Percentiles rank a stretch among this genome's conserved stretches.
Evolutionary conservation across 2,329 filamentous ascomycete species (phyloP).

Genomic region (Curvularia spicifera): DNA sequence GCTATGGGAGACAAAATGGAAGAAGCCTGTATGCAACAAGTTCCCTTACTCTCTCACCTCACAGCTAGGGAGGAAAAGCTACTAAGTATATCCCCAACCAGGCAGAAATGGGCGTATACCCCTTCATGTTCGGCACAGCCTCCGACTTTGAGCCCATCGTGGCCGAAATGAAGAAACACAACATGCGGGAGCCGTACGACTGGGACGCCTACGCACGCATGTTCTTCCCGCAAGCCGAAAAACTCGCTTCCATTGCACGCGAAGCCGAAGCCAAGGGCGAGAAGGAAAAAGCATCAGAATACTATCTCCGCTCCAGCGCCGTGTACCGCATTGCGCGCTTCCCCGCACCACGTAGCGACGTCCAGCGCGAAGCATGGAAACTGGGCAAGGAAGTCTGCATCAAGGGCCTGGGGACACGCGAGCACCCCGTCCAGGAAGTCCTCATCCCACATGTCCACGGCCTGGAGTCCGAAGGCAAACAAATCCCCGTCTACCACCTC

Average conservation of each 20-base stretch:
- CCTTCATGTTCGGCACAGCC: slow-evolving; percentile 74
- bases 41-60: neutral
- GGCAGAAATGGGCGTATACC: slow-evolving; percentile 66
- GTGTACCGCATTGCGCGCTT: slow-evolving; percentile 78
- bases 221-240: slow-evolving; percentile 66
- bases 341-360: slow-evolving; percentile 59
- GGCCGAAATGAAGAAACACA: slow-evolving; percentile 64
- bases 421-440: slow-evolving; percentile 68
- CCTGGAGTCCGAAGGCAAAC: slow-evolving; percentile 58
- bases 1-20: slow-evolving; percentile 79
- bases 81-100: slow-evolving; percentile 9
- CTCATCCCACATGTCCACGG: slow-evolving; percentile 64
- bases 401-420: slow-evolving; percentile 56
- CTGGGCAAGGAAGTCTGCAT: slow-evolving; percentile 69
- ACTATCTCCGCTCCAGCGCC: slow-evolving; percentile 64
- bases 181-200: slow-evolving; percentile 68
- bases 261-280: slow-evolving; percentile 58
- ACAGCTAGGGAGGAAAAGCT: neutral
- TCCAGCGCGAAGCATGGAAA: slow-evolving; percentile 68
- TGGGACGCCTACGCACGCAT: slow-evolving; percentile 68
- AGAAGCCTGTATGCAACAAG: slow-evolving; percentile 61
- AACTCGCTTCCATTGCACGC: slow-evolving; percentile 62
- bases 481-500: slow-evolving; percentile 70
- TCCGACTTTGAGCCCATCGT: slow-evolving; percentile 75
- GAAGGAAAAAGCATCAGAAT: slow-evolving; percentile 61